Conservation (phyloP, 2,329 filamentous ascomycete genomes). For the Bimuria novae-zelandiae region DNA sequence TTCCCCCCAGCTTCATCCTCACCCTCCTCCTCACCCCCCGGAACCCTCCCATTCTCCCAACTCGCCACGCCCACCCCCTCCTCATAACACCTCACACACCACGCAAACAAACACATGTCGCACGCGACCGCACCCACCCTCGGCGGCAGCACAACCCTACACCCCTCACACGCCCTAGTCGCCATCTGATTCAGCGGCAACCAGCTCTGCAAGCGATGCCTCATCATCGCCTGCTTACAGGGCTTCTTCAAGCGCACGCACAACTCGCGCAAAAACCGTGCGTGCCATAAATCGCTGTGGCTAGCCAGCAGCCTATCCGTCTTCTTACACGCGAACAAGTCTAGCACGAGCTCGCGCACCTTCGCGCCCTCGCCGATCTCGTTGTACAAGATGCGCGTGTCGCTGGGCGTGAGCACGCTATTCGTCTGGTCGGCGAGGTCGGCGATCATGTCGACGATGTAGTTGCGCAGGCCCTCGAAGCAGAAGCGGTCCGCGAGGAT, state of each 20-base stretch:
- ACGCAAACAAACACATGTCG: slow-evolving; percentile 47
- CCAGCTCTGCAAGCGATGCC: slow-evolving; percentile 50
- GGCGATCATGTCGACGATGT: slow-evolving; percentile 49
- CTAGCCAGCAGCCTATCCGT: slow-evolving; percentile 54
- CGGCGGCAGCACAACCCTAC: slow-evolving; percentile 46
- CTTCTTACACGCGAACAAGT: slow-evolving; percentile 59
- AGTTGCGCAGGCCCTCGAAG: slow-evolving; percentile 52
- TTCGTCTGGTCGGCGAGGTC: slow-evolving; percentile 54
- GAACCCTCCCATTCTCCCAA: slow-evolving; percentile 38
- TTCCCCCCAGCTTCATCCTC: slow-evolving; percentile 27
- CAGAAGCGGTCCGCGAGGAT: slow-evolving; percentile 53
- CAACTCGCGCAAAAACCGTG: slow-evolving; percentile 53
- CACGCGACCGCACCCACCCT: slow-evolving; percentile 45
- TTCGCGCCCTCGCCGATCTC: slow-evolving; percentile 46
- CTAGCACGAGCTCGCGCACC: slow-evolving; percentile 50
- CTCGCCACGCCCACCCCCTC: slow-evolving; percentile 36
- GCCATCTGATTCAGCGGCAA: slow-evolving; percentile 42
- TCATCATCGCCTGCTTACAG: slow-evolving; percentile 46
- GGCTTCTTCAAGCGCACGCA: slow-evolving; percentile 53
- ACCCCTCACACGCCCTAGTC: slow-evolving; percentile 45
- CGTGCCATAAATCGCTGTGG: slow-evolving; percentile 56
- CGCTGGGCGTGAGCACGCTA: slow-evolving; percentile 54
- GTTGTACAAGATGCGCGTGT: slow-evolving; percentile 56
- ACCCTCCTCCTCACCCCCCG: slow-evolving; percentile 22
- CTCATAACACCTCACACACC: slow-evolving; percentile 48